Conservation (phyloP, 1,284 basidiomycete species). For the Xerocomus amazonicus region DNA sequence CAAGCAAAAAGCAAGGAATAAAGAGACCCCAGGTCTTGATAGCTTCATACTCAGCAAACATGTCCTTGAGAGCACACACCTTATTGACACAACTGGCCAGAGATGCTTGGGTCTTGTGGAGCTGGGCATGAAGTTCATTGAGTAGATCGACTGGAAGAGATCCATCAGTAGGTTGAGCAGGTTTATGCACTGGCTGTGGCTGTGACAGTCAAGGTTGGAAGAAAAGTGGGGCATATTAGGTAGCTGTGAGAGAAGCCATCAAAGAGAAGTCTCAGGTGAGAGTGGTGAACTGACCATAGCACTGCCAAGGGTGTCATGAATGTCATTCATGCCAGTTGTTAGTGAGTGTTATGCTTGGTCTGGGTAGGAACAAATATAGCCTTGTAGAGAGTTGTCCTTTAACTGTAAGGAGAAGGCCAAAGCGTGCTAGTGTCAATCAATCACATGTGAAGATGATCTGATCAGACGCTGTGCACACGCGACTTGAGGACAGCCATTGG, state of each 20-base stretch:
- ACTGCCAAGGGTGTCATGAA: conserved; percentile 90
- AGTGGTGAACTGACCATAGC: conserved; percentile 53
- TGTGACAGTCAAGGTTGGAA: conserved; percentile 52
- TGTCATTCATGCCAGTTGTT: conserved; percentile 82
- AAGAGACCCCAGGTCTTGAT: conserved; percentile 80
- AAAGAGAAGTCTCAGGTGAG: conserved; percentile 1
- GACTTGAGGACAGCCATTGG: no score
- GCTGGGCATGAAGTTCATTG: conserved; percentile 70
- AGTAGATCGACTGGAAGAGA: conserved; percentile 24
- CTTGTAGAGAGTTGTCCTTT: no score
- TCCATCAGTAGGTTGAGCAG: conserved; percentile 19
- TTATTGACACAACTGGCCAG: conserved; percentile 82
- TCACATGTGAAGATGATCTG: no score
- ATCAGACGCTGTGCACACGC: no score
- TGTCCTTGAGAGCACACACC: conserved; percentile 77
- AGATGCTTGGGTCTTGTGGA: conserved; percentile 82
- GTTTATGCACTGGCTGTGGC: conserved; percentile 37
- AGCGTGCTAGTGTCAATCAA: no score
- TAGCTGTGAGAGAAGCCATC: conserved; percentile 40
- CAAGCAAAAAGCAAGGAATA: conserved; percentile 96
- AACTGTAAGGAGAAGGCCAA: no score
- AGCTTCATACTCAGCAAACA: conserved; percentile 84
- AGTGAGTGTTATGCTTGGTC: no score
- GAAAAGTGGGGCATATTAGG: conserved; percentile 45
- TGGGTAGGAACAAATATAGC: no score